Base-by-base conservation (phyloP, 116 monocot genomes). In the Zostera marina region DNA sequence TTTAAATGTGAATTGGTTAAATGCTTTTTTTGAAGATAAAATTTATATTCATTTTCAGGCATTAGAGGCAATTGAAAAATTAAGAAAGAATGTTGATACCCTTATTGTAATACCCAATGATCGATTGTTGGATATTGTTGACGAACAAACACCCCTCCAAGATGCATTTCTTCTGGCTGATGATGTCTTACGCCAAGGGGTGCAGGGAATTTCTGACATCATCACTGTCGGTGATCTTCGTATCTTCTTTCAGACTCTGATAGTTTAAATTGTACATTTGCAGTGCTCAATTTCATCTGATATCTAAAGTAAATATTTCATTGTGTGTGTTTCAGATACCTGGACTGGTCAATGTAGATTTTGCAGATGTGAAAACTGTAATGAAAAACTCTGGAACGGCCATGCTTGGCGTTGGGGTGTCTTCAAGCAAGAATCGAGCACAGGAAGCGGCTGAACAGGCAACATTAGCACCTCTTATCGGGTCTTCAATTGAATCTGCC, bases 41-140 rank as follows among this genome's bases (percentile, higher is more conserved):
- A 32, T 5, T 32, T 32, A 32, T 32, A 5, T 41, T 0, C 22
- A 42, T 38, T 56, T 70, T 65, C 69, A 93, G 93, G 93, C 84
- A 47, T 42, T 84, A 58, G 93, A 93, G 63, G 93, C 84, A 41
- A 88, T 93, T 47, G 84, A 84, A 52, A 84, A 84, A 59, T 67
- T 94, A 44, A 78, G 81, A 61, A 93, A 79, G 56, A 88, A 52
- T 69, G 93, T 93, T 47, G 93, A 94, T 43, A 94, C 93, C 54
- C 88, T 94, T 53, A 94, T 94, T 53, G 81, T 94, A 49, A 94
- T 94, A 52, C 93, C 93, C 52, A 88, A 94, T 70, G 93, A 94
- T 60, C 74, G 81, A 4, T 65, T 94, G 32, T 71, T 88, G 77
- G 84, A 84, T 66, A 56, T 84, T 61, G 88, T 81, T 44, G 84